These are phyloP conservation scores for Prunus mongolica DNA, from an alignment of 306 rosid genomes.

Conservation along the genomic window DNA sequence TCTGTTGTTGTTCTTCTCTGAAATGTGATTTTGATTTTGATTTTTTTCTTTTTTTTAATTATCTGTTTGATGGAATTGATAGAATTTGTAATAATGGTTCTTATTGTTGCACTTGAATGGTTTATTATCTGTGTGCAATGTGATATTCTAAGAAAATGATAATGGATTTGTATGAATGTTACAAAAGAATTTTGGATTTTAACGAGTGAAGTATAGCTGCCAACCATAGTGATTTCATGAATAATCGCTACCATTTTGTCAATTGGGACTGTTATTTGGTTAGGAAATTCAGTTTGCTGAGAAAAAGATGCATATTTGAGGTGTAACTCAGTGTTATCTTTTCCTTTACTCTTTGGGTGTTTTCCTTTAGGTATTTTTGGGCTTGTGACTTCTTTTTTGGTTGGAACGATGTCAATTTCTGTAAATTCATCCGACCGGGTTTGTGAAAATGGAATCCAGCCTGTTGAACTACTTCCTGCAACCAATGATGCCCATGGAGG, in stretches of 20 bases:
- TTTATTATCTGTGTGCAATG: too few relatives aligned
- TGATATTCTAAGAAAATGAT: too few relatives aligned
- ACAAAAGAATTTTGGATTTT: neutral
- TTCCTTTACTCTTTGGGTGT: neutral
- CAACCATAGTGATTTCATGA: neutral
- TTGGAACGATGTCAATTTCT: constrained; percentile 5
- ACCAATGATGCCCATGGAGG: constrained; percentile 65
- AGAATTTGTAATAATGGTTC: too few relatives aligned
- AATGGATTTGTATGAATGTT: neutral
- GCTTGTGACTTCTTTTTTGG: neutral
- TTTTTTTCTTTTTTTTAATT: too few relatives aligned
- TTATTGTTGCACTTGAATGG: too few relatives aligned
- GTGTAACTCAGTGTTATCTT: neutral
- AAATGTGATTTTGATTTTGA: neutral
- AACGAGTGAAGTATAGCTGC: neutral
- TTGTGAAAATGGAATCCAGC: constrained; percentile 33
- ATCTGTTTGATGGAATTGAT: neutral
- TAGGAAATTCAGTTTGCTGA: neutral
- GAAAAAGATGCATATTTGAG: neutral
- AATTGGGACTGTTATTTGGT: neutral
- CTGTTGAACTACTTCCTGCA: constrained; percentile 42
- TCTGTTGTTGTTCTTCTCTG: neutral
- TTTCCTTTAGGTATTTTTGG: constrained; percentile 1
- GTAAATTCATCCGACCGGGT: neutral
- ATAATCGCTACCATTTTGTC: neutral